Base-by-base conservation (phyloP, 73 alveolate genomes). In the Paramecium primaurelia region DNA sequence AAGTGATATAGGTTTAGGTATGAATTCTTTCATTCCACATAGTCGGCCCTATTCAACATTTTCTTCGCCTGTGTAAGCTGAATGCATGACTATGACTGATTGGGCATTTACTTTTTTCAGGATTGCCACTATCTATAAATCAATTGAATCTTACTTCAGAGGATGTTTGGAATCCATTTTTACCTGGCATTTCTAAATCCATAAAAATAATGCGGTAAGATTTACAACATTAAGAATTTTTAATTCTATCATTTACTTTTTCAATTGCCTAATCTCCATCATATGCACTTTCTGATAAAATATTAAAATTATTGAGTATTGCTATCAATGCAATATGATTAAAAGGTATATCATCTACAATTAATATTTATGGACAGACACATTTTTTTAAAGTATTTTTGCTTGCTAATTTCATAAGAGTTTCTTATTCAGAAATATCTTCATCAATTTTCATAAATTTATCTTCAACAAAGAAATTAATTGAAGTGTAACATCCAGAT, bases 111-210 rank as follows among this genome's bases (percentile, higher is more conserved):
- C 42, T 64, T 64, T 32, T 64, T 64, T 64, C 49, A 64, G 11
- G 12, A 64, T 64, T 64, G 42, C 16, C 20, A 64, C 84, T 64
- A 64, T 64, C 84, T 64, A 64, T 64, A 64, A 64, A 64, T 64
- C 22, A 34, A 28, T 64, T 28, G 51, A 28, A 64, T 11, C 30
- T 28, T 80, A 80, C 91, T 25, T 80, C 73, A 20, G 49, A 9
- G 7, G 91, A 20, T 20, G 91, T 49, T 80, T 80, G 9, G 26
- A 80, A 80, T 20, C 91, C 91, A 80, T 80, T 42, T 36, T 42
- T 80, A 0, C 71, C 75, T 45, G 91, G 91, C 91, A 80, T 80
- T 26, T 80, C 91, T 11, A 80, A 40, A 47, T 80, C 91, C 91
- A 80, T 80, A 10, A 80, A 49, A 0, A 80, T 80, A 8, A 80